Evolutionary conservation across 2,329 filamentous ascomycete species (phyloP), one percentile per base, ranked within the genome.

Genomic region (Pyrenophora seminiperda): DNA sequence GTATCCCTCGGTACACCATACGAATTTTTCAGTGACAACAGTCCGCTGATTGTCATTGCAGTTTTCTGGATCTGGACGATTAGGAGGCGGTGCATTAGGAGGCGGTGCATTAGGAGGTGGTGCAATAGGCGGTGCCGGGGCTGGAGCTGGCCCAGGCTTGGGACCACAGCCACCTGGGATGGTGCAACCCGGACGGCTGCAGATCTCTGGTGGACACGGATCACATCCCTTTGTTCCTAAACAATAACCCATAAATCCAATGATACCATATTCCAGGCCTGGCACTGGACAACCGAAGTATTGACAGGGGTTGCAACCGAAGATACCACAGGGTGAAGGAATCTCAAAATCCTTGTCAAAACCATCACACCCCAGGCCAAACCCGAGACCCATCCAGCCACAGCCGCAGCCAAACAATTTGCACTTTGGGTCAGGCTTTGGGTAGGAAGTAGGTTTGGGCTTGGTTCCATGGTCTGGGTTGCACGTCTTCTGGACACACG

Each of bases 371-470:
- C 58, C 59, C 15, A 58, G 59, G 5, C 62, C 61, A 24, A 52
- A 54, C 3, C 43, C 38, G n/a, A 67, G 53, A 10, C 64, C 64
- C 57, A 62, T 53, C 51, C 55, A 65, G 11, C 64, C 62, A 18
- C 62, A 67, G 44, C 53, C 59, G 32, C 61, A 65, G 13, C 62
- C 63, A 14, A 65, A 47, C 1, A 63, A 18, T 13, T 59, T 52
- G 27, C 60, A 65, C 13, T 48, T 15, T 14, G 30, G 31, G 5
- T 43, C 38, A 27, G 18, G 27, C 15, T 47, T 56, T 2, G 48
- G 43, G 7, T 15, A 24, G 10, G 48, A 51, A 14, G 43, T 51
- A 5, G 48, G 48, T 14, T 47, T 51, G 3, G 43, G 48, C 20
- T 41, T 47, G 4, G 14, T 11, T 19, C 41, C 37, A 1, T 32